phyloP scores from a whole-genome alignment of 345 rosid genomes.

The Dipteronia sinensis region DNA sequence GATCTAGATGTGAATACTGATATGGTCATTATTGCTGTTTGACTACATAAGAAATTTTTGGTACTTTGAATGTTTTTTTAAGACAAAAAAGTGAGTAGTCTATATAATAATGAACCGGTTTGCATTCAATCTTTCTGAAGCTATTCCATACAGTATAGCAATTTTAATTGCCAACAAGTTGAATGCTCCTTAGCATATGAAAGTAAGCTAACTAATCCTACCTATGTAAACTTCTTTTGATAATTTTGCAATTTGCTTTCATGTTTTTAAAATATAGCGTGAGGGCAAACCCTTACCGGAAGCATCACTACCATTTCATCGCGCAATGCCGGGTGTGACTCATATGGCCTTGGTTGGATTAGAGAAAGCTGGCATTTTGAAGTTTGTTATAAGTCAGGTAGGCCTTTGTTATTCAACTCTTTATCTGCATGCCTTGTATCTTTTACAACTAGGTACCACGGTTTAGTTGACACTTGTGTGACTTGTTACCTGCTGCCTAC shows the following conservation, averaged over 20 bases:
- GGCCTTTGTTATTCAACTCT: constrained; percentile 11
- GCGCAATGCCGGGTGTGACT: constrained; percentile 95
- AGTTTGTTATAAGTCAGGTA: constrained; percentile 94
- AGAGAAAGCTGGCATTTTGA: constrained; percentile 83
- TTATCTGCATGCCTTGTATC: neutral
- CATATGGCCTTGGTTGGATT: constrained; percentile 96
- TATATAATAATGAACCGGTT: neutral
- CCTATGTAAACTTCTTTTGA: neutral
- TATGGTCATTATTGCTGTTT: neutral
- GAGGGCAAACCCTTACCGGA: constrained; percentile 89
- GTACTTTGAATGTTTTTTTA: neutral
- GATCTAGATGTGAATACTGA: neutral
- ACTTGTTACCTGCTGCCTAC: neutral
- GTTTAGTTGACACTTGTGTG: neutral
- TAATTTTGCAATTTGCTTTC: constrained; percentile 11
- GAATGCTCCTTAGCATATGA: neutral
- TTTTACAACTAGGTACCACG: neutral
- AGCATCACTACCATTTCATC: constrained; percentile 93
- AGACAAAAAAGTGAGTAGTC: constrained; percentile 3
- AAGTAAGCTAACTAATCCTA: neutral
- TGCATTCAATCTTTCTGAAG: neutral
- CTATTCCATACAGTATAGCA: neutral
- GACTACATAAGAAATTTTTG: neutral
- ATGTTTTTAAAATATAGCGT: constrained; percentile 51
- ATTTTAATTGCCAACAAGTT: neutral